Conservation (phyloP, 345 rosid genomes). For the Chamaenerion angustifolium region DNA sequence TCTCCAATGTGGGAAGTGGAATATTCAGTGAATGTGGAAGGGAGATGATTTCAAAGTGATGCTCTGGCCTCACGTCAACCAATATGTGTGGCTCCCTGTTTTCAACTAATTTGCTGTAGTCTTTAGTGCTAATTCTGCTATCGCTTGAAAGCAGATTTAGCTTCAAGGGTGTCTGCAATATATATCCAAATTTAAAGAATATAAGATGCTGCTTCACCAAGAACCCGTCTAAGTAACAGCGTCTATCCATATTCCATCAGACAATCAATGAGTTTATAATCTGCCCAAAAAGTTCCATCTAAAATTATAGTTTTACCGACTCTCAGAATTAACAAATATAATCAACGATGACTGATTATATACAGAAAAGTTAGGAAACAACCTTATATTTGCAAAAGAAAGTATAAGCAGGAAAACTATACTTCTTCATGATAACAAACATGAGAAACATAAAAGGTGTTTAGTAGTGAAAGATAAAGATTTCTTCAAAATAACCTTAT, state of each 20-base stretch:
- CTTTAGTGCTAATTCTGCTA: constrained; percentile 54
- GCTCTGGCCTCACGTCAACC: constrained; percentile 78
- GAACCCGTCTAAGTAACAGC: not conserved
- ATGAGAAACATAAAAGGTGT: too few species aligned
- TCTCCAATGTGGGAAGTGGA: constrained; percentile 52
- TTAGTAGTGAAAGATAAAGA: not conserved
- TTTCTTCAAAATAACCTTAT: not conserved
- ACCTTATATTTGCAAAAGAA: too few species aligned
- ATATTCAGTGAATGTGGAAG: constrained; percentile 65
- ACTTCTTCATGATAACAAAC: too few species aligned
- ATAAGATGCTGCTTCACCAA: not conserved
- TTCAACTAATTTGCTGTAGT: constrained; percentile 31
- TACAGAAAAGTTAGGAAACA: not conserved
- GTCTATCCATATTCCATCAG: too few species aligned
- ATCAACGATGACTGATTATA: not conserved
- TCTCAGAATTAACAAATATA: too few species aligned
- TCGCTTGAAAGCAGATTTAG: constrained; percentile 40
- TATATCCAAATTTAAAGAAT: not conserved
- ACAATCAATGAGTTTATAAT: too few species aligned
- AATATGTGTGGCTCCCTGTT: constrained; percentile 39
- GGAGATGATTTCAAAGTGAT: constrained; percentile 76
- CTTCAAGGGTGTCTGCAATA: constrained; percentile 41
- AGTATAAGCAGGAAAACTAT: too few species aligned
- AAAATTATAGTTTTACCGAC: too few species aligned
- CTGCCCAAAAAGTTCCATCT: too few species aligned